Conservation (phyloP, 108 stramenopile species). For the Schizochytrium sp. region DNA sequence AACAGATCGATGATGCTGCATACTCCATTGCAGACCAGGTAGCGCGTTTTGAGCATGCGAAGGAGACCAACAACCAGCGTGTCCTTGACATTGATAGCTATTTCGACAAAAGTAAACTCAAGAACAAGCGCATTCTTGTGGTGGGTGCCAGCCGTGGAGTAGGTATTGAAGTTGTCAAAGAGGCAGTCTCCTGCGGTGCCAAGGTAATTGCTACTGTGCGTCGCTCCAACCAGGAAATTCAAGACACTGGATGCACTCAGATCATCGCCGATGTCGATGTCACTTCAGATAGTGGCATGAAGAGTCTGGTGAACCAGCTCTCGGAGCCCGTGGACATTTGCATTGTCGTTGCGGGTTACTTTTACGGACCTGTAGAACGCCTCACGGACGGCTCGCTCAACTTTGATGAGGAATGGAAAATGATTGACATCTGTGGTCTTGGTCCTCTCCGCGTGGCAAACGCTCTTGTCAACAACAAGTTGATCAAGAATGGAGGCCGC, state of each 20-base stretch:
- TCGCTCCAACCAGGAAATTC: constrained; percentile 73
- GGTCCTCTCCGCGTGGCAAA: constrained; percentile 86
- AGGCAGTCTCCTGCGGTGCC: constrained; percentile 82
- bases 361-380: constrained; percentile 83
- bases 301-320: constrained; percentile 78
- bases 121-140: constrained; percentile 84
- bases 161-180: constrained; percentile 84
- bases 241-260: constrained; percentile 77
- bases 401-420: constrained; percentile 87
- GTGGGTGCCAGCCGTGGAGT: constrained; percentile 89
- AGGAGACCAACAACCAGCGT: constrained; percentile 78
- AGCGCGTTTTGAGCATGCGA: constrained; percentile 80
- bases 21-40: constrained; percentile 84
- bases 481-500: constrained; percentile 81
- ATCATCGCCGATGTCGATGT: constrained; percentile 87
- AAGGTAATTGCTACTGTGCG: constrained; percentile 84
- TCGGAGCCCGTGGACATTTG: constrained; percentile 83
- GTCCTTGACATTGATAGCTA: constrained; percentile 81
- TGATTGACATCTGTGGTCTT: constrained; percentile 88
- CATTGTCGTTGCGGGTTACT: constrained; percentile 89
- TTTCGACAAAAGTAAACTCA: constrained; percentile 78
- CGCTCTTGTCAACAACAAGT: constrained; percentile 78
- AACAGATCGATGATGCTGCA: background rate
- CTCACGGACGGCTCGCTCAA: constrained; percentile 82
- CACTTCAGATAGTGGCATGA: constrained; percentile 80